Conservation (phyloP, 2,329 filamentous ascomycete species). For the Exophiala mesophila region DNA sequence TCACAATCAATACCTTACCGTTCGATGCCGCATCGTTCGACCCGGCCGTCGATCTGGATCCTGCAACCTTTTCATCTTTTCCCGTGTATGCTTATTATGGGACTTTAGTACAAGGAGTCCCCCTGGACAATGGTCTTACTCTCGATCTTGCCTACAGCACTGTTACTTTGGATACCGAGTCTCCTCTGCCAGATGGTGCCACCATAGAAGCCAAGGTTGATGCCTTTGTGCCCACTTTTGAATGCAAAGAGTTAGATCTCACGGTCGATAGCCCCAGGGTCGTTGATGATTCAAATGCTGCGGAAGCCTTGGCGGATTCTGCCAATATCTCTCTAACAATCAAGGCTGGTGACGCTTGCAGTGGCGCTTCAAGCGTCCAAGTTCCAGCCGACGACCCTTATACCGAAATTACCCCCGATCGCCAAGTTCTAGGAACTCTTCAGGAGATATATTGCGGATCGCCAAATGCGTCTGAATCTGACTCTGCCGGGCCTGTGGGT, state of each 20-base stretch:
- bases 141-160: constrained; percentile 22
- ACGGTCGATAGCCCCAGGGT: constrained; percentile 15
- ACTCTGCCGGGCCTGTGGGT: constrained; percentile 15
- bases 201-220: constrained; percentile 18
- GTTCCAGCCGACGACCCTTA: constrained; percentile 23
- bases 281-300: constrained; percentile 20
- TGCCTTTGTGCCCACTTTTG: constrained; percentile 24
- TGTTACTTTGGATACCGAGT: constrained; percentile 13
- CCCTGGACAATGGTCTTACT: constrained; percentile 20
- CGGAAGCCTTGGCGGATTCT: constrained; percentile 16
- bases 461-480: constrained; percentile 6
- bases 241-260: constrained; percentile 18
- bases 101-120: constrained; percentile 20
- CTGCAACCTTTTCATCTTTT: constrained; percentile 15
- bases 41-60: constrained; percentile 8
- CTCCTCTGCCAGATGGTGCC: constrained; percentile 8
- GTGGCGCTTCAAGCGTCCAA: constrained; percentile 12
- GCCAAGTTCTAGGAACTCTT: constrained; percentile 19
- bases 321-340: constrained; percentile 23
- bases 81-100: constrained; percentile 25
- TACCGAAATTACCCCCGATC: constrained; percentile 20
- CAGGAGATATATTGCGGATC: constrained; percentile 21
- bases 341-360: constrained; percentile 18
- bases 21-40: constrained; percentile 16
- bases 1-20: constrained; percentile 8